These are phyloP conservation scores for Solanum pinnatisectum DNA, from an alignment of 257 asterid genomes.

Conservation along the genomic window DNA sequence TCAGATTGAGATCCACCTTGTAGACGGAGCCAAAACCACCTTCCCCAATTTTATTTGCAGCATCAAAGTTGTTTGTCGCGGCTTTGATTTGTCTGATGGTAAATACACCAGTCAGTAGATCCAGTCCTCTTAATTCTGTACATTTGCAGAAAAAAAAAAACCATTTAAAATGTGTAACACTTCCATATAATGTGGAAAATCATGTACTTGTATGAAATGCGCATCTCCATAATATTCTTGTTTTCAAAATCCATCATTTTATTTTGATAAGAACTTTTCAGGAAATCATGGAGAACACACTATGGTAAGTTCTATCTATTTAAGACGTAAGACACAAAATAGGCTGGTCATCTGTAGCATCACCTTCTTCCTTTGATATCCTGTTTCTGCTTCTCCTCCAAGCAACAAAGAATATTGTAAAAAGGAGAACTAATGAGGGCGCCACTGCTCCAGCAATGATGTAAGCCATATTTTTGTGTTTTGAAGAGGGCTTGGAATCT, in stretches of 20 bases:
- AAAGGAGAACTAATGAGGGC: neutral
- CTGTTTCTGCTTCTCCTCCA: slow-evolving; percentile 3
- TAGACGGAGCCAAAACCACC: slow-evolving; percentile 12
- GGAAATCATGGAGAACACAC: neutral
- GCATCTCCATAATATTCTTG: neutral
- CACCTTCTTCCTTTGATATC: neutral
- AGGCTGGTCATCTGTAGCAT: neutral
- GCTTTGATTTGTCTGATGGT: slow-evolving; percentile 4
- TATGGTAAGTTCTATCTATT: neutral
- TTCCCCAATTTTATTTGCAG: slow-evolving; percentile 14
- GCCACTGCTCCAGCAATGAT: neutral
- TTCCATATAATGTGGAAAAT: neutral
- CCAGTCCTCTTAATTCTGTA: slow-evolving; percentile 8
- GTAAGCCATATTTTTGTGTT: neutral
- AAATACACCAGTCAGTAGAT: slow-evolving; percentile 3
- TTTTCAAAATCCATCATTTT: neutral
- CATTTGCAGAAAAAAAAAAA: neutral
- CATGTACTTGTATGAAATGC: neutral
- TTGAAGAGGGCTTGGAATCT: neutral
- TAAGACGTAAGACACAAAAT: neutral
- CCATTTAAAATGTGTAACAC: neutral
- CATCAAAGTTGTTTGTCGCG: slow-evolving; percentile 11
- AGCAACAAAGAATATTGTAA: neutral
- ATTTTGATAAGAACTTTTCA: neutral
- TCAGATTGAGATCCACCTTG: slow-evolving; percentile 5